phyloP scores from a whole-genome alignment of 2,329 filamentous ascomycete genomes.

The Alternaria dauci region DNA sequence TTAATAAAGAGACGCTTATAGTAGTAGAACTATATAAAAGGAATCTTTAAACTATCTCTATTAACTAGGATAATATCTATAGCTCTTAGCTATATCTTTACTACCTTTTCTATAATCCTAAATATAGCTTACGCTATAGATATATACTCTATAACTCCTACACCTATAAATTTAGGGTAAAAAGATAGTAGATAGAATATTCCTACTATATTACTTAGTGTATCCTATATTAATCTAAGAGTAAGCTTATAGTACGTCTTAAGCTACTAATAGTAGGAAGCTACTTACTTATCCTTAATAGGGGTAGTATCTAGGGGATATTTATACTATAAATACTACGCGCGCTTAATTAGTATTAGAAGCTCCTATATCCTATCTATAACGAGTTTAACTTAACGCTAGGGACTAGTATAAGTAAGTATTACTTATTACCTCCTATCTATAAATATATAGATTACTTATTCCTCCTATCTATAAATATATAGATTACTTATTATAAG shows the following conservation, averaged over 20 bases:
- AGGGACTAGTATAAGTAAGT: constrained; percentile 23
- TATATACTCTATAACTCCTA: constrained; percentile 20
- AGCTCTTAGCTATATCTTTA: constrained; percentile 19
- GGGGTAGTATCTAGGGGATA: constrained; percentile 19
- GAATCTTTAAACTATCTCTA: constrained; percentile 12
- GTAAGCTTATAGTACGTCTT: constrained; percentile 13
- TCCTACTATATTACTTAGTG: constrained; percentile 18
- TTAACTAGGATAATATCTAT: constrained; percentile 15
- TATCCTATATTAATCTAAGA: constrained; percentile 16
- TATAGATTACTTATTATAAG: no score
- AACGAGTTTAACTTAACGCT: constrained; percentile 26
- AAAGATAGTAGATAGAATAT: constrained; percentile 17
- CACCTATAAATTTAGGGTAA: constrained; percentile 13
- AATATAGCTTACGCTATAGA: constrained; percentile 21
- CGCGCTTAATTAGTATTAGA: constrained; percentile 15
- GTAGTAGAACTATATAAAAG: constrained; percentile 11
- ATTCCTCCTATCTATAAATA: no score
- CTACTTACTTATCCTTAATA: constrained; percentile 23
- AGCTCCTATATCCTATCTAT: constrained; percentile 26
- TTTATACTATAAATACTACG: constrained; percentile 22
- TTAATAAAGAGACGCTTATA: constrained; percentile 3
- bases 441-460: not conserved
- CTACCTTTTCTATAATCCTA: constrained; percentile 16
- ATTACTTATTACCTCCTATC: not conserved
- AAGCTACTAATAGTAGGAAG: constrained; percentile 23